Conservation (phyloP, 2,329 filamentous ascomycete genomes). For the Dothideomycetidae sp. region DNA sequence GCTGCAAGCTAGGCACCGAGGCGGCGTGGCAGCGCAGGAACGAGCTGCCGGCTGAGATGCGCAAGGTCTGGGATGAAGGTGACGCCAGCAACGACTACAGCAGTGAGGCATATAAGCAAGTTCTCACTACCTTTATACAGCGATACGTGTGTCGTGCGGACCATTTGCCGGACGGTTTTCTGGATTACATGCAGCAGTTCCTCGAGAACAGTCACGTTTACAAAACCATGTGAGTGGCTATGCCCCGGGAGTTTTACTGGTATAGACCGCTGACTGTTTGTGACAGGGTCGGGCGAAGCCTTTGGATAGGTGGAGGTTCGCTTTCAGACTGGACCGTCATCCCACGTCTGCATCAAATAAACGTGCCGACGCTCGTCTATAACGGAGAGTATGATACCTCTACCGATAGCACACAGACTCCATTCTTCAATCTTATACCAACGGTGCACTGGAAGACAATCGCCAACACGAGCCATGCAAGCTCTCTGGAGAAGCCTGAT, state of each 20-base stretch:
- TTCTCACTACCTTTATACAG: conserved; percentile 10
- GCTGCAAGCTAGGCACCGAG: conserved; percentile 19
- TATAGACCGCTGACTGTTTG: neutral
- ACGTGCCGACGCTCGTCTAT: conserved; percentile 27
- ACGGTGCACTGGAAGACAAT: too few relatives aligned
- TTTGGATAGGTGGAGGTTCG: conserved; percentile 20
- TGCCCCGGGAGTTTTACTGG: neutral
- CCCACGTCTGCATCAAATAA: conserved; percentile 25
- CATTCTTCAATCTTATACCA: too few relatives aligned
- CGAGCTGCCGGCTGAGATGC: conserved; percentile 19
- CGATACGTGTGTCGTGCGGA: conserved; percentile 11
- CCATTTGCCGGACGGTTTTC: conserved; percentile 9
- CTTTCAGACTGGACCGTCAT: conserved; percentile 28
- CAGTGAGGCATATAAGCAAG: conserved; percentile 11
- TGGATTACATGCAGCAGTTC: conserved; percentile 12
- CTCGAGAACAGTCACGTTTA: conserved; percentile 16
- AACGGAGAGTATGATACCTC: conserved; percentile 32
- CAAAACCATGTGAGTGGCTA: conserved; percentile 14
- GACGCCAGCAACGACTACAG: conserved; percentile 15
- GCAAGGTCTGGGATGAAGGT: conserved; percentile 18
- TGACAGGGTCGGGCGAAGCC: neutral
- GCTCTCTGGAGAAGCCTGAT: too few relatives aligned
- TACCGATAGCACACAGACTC: too few relatives aligned
- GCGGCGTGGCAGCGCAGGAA: conserved; percentile 16
- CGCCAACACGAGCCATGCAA: too few relatives aligned